Evolutionary conservation across 2,329 filamentous ascomycete species (phyloP).

Genomic region (Fusarium circinatum): DNA sequence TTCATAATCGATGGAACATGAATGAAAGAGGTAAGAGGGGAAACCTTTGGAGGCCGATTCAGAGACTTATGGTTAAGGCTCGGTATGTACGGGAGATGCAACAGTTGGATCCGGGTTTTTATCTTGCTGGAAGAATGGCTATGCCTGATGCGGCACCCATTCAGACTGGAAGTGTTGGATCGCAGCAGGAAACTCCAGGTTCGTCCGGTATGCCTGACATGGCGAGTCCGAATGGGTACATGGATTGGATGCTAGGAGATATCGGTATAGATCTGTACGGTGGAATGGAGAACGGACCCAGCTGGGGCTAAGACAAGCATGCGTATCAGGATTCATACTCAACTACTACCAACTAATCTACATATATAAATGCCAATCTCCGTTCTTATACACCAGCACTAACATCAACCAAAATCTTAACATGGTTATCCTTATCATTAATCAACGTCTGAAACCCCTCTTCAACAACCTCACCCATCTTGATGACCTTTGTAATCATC

Average conservation of each 20-base stretch:
- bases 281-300: neutral
- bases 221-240: neutral
- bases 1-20: neutral
- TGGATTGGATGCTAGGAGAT: neutral
- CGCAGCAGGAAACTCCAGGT: neutral
- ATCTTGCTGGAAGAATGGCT: neutral
- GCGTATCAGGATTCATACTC: rapidly evolving
- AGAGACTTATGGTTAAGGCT: neutral
- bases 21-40: neutral
- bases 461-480: slow-evolving; percentile 22
- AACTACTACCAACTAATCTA: neutral
- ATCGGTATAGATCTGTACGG: neutral
- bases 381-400: slow-evolving; percentile 3
- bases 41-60: neutral
- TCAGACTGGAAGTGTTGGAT: rapidly evolving
- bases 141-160: rapidly evolving
- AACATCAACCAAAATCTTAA: slow-evolving; percentile 18
- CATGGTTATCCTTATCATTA: slow-evolving; percentile 17
- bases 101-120: neutral
- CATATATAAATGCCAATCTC: too few species aligned
- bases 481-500: slow-evolving; percentile 24
- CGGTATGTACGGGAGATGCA: neutral
- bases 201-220: rapidly evolving
- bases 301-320: neutral
- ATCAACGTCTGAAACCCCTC: slow-evolving; percentile 13